A percentile compares a stretch with the other conserved stretches of the same genome.
These are phyloP conservation scores for Aspergillus quadricinctus DNA, from an alignment of 2,329 filamentous ascomycete genomes.

Conservation along the genomic window DNA sequence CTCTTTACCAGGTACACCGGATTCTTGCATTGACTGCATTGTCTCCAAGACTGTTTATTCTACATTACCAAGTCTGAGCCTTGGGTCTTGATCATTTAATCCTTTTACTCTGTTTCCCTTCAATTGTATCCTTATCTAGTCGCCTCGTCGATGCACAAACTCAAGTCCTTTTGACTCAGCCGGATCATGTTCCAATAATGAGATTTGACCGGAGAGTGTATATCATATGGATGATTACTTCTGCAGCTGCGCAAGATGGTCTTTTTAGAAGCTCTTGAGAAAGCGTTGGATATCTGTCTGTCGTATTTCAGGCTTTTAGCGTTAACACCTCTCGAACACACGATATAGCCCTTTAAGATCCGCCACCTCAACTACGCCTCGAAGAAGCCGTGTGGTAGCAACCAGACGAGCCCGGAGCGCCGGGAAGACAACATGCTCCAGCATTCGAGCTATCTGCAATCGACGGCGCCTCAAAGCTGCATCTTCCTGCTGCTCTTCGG, in stretches of 20 bases:
- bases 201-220: background rate
- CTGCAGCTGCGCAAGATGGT: background rate
- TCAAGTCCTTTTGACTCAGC: background rate
- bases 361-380: constrained; percentile 78
- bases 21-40: background rate
- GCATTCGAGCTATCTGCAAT: constrained; percentile 63
- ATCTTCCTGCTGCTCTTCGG: constrained; percentile 41
- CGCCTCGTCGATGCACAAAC: background rate
- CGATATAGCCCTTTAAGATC: constrained; percentile 88
- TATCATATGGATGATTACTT: background rate
- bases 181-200: background rate
- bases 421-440: constrained; percentile 87
- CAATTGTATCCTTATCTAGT: background rate
- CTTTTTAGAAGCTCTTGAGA: background rate
- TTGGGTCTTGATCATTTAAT: constrained; percentile 5
- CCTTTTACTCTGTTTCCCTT: background rate
- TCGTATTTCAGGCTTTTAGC: background rate
- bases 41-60: constrained; percentile 9
- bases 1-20: background rate
- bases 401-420: constrained; percentile 79
- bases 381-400: constrained; percentile 72
- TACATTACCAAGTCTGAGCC: constrained; percentile 16
- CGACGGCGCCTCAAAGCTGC: constrained; percentile 50
- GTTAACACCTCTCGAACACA: constrained; percentile 88
- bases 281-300: background rate